Evolutionary conservation across 2,329 filamentous ascomycete species (phyloP), one percentile per base, ranked within the genome.

Genomic region (Verticillium klebahnii): DNA sequence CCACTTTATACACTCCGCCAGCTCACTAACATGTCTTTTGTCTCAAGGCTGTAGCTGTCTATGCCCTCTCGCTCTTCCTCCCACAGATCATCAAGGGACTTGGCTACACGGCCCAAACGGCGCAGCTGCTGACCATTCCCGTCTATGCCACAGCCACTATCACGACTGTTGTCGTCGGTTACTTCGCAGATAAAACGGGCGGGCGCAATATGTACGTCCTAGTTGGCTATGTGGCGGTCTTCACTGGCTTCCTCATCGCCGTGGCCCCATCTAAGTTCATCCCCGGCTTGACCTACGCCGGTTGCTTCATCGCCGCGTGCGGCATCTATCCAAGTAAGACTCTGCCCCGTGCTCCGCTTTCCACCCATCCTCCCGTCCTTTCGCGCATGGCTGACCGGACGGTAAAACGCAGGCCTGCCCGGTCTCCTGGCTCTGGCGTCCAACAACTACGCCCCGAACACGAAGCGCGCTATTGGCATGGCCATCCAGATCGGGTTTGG

Each of bases 281-380:
- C 1, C 82, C 86, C 0, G 85, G 85, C 0, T 75, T 88, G 0
- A 85, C 82, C 0, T 89, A 89, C 65, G 66, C 80, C 0, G 86
- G 85, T 4, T 86, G 83, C 0, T 85, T 89, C 69, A 83, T 90
- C 64, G 85, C 85, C 0, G 85, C 86, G 29, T 39, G 60, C 52
- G 73, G 73, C 8, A 69, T 71, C 17, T 76, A 74, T 52, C 73
- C 72, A 3, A 64, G 72, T 12, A 67, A 73, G 15, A 72, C 71
- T 3, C 8, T 9, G 9, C 34, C 12, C 34, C 12, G 34, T 5
- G 34, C 34, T 7, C 32, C 11, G 7, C 32, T 36, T 5, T 36
- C 2, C 12, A 2, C 12, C 12, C 9, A 36, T 36, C 34, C 12
- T 36, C 9, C 34, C 5, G 7, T 36, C 3, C 9, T 14, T 36